These are phyloP conservation scores for Graphilbum ipis-grandicollis DNA, from an alignment of 2,329 filamentous ascomycete species.

Conservation along the genomic window DNA sequence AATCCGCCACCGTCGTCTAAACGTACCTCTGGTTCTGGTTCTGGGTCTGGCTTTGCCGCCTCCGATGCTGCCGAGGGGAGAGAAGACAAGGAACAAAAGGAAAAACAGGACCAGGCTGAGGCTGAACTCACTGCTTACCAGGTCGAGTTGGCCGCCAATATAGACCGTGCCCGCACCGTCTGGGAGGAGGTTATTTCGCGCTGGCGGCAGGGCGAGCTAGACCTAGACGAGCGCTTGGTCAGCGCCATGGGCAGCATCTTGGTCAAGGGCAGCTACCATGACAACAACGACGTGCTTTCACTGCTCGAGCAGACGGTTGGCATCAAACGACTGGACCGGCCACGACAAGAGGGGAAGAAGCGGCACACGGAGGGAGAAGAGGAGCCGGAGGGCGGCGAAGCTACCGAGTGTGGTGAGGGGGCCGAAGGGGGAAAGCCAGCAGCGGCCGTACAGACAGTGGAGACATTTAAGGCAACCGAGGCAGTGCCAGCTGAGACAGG, in stretches of 20 bases:
- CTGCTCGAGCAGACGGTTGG: slow-evolving; percentile 72
- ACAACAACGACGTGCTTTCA: slow-evolving; percentile 56
- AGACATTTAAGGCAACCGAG: no score
- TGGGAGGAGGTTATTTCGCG: slow-evolving; percentile 68
- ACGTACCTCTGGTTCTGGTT: no score
- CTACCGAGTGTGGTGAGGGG: no score
- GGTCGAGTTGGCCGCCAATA: slow-evolving; percentile 22
- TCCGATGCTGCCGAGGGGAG: not conserved
- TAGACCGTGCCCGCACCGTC: slow-evolving; percentile 52
- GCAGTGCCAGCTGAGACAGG: no score
- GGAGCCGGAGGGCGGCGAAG: no score
- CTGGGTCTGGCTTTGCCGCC: no score
- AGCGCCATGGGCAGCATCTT: slow-evolving; percentile 67
- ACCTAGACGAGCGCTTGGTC: slow-evolving; percentile 64
- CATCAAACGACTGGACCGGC: slow-evolving; percentile 36
- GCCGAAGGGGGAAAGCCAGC: no score
- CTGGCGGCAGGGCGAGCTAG: slow-evolving; percentile 54
- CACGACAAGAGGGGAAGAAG: not conserved
- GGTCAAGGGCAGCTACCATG: slow-evolving; percentile 42
- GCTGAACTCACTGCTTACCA: slow-evolving; percentile 1
- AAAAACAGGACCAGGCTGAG: not conserved
- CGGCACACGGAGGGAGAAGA: no score
- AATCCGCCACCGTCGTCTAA: slow-evolving; percentile 13
- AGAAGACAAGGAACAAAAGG: not conserved
- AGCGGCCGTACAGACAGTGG: no score